Percentiles rank a stretch among this genome's conserved stretches.
Conservation (phyloP, 148 eudicot species). For the Pouteria glomerata region DNA sequence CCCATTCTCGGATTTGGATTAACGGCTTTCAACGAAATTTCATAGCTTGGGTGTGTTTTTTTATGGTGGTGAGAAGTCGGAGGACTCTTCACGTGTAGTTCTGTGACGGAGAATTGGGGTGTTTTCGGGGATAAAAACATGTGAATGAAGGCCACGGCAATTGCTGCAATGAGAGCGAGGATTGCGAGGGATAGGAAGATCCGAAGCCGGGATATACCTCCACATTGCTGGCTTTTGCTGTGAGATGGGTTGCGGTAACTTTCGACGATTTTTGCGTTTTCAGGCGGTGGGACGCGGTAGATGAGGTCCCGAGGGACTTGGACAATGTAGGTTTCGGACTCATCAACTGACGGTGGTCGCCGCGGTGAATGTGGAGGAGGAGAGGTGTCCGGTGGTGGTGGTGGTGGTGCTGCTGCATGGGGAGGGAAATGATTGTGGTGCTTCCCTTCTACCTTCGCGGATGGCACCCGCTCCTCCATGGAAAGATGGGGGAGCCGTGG, state of each 20-base stretch:
- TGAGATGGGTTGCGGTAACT: constrained; percentile 19
- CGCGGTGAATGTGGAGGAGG: not conserved
- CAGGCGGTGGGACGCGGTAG: constrained; percentile 43
- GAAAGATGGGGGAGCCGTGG: constrained; percentile 44
- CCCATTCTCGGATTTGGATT: constrained; percentile 44
- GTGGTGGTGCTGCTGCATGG: not conserved
- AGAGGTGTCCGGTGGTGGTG: not conserved
- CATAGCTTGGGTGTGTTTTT: constrained; percentile 9
- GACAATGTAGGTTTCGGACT: constrained; percentile 26
- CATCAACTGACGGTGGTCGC: not conserved
- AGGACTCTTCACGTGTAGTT: constrained; percentile 19
- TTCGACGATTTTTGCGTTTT: constrained; percentile 41
- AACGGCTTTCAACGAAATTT: constrained; percentile 22
- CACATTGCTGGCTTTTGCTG: not conserved
- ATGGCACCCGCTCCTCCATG: constrained; percentile 44
- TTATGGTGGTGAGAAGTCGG: constrained; percentile 12
- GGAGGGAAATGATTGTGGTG: not conserved
- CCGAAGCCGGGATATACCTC: constrained; percentile 16
- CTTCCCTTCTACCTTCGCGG: constrained; percentile 5
- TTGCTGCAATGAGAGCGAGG: constrained; percentile 11
- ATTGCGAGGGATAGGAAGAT: constrained; percentile 9
- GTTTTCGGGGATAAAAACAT: constrained; percentile 34
- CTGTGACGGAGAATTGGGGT: constrained; percentile 35
- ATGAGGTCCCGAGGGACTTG: constrained; percentile 38
- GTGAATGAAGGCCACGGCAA: constrained; percentile 8